Base-by-base conservation (phyloP, 345 rosid genomes). In the Lepidium didymum region DNA sequence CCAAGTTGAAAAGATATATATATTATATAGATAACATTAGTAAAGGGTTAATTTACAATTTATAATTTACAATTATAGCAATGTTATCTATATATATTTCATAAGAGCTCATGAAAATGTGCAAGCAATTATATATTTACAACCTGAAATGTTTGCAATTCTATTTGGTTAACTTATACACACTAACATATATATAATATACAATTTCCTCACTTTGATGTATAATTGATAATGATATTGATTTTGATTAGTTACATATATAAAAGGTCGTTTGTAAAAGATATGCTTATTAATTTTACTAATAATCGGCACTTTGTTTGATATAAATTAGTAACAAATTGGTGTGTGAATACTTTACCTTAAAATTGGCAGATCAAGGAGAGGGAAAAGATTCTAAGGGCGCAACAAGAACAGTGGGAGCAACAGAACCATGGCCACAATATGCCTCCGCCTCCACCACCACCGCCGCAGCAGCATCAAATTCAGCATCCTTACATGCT, bases 371-470 rank as follows among this genome's bases (percentile, higher is more conserved):
- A 87, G 93, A 85, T 87, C 64, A 83, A 83, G 69, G 93, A 85
- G 80, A 87, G 78, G 68, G 89, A 85, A 75, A 85, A 81, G 66
- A 80, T 75, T 27, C 53, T 75, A 11, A 69, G 65, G 61, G 87
- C 78, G 25, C 86, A 81, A 56, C 83, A 79, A 59, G 80, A 77
- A 23, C 85, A 78, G 33, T 84, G 92, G 92, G 86, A 75, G 52
- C 85, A 79, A 59, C 90, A 83, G 77, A 71, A 74, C 73, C 78
- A 73, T 67, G 74, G 62, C 56, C 80, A 75, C 64, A 74, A 69
- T 70, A 80, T 87, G 79, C 74, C 81, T 37, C 66, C 80, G 2
- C 77, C 72, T 34, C 74, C 64, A n/a, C 78, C 64, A n/a, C n/a
- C n/a, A n/a, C n/a, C n/a, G 9, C 81, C 57, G 34, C 84, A 84